These are phyloP conservation scores for Myrica gale DNA, from an alignment of 306 rosid genomes.

Conservation along the genomic window DNA sequence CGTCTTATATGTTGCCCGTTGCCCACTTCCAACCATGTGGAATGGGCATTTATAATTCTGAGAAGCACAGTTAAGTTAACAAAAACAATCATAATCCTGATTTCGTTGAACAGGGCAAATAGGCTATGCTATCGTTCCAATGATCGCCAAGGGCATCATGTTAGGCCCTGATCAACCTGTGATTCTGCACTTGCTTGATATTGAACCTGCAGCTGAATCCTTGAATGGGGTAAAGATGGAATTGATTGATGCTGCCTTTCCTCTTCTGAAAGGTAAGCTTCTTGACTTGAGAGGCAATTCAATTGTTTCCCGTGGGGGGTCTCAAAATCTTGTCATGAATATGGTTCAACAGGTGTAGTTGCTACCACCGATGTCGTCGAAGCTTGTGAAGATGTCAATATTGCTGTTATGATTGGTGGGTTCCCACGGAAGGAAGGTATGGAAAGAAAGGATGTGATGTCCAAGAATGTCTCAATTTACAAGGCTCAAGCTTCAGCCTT, in stretches of 20 bases:
- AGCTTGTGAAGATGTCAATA: conserved; percentile 62
- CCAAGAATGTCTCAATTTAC: conserved; percentile 67
- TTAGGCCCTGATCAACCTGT: conserved; percentile 69
- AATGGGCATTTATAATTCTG: neutral
- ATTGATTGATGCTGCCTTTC: conserved; percentile 61
- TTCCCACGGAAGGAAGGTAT: conserved; percentile 75
- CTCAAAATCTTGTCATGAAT: neutral
- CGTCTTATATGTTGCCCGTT: no score
- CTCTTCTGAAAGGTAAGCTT: conserved; percentile 47
- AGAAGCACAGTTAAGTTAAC: neutral
- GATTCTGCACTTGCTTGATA: conserved; percentile 71
- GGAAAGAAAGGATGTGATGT: conserved; percentile 80
- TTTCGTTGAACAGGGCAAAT: conserved; percentile 60
- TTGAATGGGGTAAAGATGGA: conserved; percentile 72
- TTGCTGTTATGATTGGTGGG: conserved; percentile 79
- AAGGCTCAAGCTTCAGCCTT: conserved; percentile 76
- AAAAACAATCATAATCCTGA: neutral
- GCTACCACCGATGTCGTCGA: conserved; percentile 65
- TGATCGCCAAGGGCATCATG: conserved; percentile 77
- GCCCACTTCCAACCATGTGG: neutral
- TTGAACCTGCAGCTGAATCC: conserved; percentile 56
- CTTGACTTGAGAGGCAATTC: neutral
- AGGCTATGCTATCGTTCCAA: conserved; percentile 78
- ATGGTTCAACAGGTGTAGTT: conserved; percentile 48
- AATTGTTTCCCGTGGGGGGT: neutral